Conservation (phyloP, 1,139 yeast species). For the Candida glucosophila region DNA sequence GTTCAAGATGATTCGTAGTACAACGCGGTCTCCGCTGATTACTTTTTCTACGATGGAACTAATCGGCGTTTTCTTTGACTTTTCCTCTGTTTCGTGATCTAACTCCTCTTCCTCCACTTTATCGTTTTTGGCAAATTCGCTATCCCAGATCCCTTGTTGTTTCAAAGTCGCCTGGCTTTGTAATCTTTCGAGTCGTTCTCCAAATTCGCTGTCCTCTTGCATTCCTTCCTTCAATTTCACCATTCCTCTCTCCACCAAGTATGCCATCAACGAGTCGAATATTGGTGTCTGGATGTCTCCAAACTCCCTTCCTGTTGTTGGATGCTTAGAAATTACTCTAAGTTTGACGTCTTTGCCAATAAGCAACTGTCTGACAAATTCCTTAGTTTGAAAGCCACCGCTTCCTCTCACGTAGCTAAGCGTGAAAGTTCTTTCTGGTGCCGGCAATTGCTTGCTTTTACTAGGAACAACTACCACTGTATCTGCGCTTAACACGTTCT, state of each 20-base stretch:
- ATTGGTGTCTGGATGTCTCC: constrained; percentile 67
- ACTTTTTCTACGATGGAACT: constrained; percentile 66
- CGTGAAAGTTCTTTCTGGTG: constrained; percentile 53
- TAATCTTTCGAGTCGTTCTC: constrained; percentile 14
- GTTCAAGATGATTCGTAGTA: constrained; percentile 45
- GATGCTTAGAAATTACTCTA: constrained; percentile 44
- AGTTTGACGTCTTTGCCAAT: constrained; percentile 64
- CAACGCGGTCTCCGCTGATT: constrained; percentile 67
- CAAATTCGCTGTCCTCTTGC: constrained; percentile 23
- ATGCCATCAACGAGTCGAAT: constrained; percentile 50
- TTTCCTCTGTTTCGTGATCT: constrained; percentile 26
- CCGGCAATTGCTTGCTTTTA: constrained; percentile 34
- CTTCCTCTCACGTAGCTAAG: constrained; percentile 53
- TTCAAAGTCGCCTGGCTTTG: constrained; percentile 44
- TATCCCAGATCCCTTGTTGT: constrained; percentile 51
- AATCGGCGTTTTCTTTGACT: constrained; percentile 35
- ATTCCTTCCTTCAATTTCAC: constrained; percentile 58
- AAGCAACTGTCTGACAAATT: constrained; percentile 51
- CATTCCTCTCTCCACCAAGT: constrained; percentile 49
- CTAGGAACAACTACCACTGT: constrained; percentile 58
- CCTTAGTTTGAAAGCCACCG: constrained; percentile 48
- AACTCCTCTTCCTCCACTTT: constrained; percentile 24
- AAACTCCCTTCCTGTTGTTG: constrained; percentile 53
- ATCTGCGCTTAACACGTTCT: constrained; percentile 67
- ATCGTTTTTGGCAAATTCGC: constrained; percentile 6